phyloP scores from a whole-genome alignment of 225 moss, liverwort and hornwort species.

The Pleurozium schreberi region DNA sequence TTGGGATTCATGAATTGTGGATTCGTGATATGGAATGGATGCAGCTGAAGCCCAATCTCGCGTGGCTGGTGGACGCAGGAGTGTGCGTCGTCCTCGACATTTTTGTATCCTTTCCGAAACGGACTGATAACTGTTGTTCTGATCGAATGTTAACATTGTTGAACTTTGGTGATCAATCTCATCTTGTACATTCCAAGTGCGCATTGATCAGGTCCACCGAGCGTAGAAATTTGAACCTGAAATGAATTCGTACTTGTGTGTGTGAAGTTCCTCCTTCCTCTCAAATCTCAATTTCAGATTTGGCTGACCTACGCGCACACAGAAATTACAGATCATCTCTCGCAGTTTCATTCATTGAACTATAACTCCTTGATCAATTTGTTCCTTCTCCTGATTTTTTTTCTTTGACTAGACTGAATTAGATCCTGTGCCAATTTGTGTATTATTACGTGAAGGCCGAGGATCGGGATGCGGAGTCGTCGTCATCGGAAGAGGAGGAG shows the following conservation, averaged over 20 bases:
- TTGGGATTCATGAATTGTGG: not conserved
- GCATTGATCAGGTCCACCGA: not conserved
- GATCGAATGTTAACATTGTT: not conserved
- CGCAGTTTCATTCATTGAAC: too few species aligned
- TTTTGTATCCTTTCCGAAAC: slow-evolving; percentile 48
- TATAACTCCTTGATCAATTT: too few species aligned
- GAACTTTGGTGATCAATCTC: not conserved
- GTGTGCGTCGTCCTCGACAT: slow-evolving; percentile 68
- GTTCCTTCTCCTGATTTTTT: too few species aligned
- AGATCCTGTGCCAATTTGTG: slow-evolving; percentile 77
- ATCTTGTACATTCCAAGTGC: not conserved
- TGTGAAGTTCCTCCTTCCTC: not conserved
- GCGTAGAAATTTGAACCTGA: not conserved
- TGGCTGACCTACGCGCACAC: too few species aligned
- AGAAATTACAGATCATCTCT: not conserved
- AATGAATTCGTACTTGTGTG: not conserved
- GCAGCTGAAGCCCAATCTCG: slow-evolving; percentile 55
- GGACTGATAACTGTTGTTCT: not conserved
- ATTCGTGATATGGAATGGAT: slow-evolving; percentile 23
- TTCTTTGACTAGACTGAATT: not conserved
- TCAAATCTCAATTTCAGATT: not conserved
- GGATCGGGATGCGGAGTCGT: not conserved
- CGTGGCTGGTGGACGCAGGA: slow-evolving; percentile 80
- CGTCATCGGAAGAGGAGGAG: not conserved
- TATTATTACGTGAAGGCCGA: slow-evolving; percentile 35